Conservation (phyloP, 768 basidiomycete species). For the Cantharellus cinnabarinus region DNA sequence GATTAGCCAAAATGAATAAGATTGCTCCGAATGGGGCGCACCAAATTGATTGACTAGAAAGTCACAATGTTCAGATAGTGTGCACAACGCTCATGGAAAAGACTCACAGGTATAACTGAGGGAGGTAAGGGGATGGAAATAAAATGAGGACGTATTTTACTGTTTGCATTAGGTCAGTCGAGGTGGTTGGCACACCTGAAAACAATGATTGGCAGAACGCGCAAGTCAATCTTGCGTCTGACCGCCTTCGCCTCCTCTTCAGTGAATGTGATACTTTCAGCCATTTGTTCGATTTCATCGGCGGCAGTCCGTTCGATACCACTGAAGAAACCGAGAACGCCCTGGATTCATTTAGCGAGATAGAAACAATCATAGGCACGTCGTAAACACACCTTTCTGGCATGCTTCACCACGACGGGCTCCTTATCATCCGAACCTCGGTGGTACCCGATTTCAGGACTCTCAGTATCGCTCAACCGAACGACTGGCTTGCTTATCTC, state of each 20-base stretch:
- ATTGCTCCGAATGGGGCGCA: neutral
- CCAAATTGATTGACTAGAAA: neutral
- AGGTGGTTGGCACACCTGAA: slow-evolving; percentile 21
- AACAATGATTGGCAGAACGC: slow-evolving; percentile 30
- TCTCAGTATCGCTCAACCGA: no score
- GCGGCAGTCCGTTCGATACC: slow-evolving; percentile 12
- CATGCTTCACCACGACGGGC: neutral
- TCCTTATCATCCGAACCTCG: no score
- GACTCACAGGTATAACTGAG: neutral
- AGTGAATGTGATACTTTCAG: slow-evolving; percentile 27
- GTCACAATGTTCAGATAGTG: neutral
- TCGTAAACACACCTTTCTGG: neutral
- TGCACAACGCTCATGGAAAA: neutral
- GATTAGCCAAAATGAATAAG: neutral
- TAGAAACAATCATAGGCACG: neutral
- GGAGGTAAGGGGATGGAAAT: neutral
- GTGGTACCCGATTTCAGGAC: no score
- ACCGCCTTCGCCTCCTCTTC: slow-evolving; percentile 32
- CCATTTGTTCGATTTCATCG: slow-evolving; percentile 31
- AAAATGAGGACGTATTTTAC: neutral
- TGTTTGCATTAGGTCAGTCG: neutral
- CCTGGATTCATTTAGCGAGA: neutral
- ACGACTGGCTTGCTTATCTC: no score
- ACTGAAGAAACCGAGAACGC: neutral
- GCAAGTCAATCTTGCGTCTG: slow-evolving; percentile 30